Base-by-base conservation (phyloP, 345 rosid species). In the Lepidium africanum region DNA sequence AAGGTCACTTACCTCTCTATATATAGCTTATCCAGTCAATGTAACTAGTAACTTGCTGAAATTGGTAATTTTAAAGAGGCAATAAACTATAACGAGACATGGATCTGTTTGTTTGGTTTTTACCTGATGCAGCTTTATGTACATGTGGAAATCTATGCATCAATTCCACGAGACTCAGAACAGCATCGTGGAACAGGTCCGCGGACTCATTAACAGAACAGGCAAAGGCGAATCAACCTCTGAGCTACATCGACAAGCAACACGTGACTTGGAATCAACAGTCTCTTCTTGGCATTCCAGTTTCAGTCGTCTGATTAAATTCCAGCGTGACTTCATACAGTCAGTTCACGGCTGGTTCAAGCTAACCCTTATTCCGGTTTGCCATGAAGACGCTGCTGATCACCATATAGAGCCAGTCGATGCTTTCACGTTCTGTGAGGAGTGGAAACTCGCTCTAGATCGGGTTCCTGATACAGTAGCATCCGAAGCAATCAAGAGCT, bases 401-500 rank as follows among this genome's bases (percentile, higher is more conserved):
- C 60, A 56, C 50, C 61, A 36, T 6, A 76, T 47, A 58, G 87
- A 84, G 56, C 81, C 56, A 4, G 72, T 87, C 6, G 83, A 84
- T 59, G 86, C 62, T 5, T 87, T 63, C 71, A 73, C 79, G 36
- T 93, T 93, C 76, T 91, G 82, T 23, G 97, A 93, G 7, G 98
- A 90, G 76, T 93, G 98, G 97, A 93, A 91, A 82, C 86, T 73
- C 17, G 86, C 96, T 45, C 86, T 93, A 17, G 98, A 88, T 33
- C 95, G 90, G 9, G 92, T 93, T 41, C 98, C 97, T 0, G 98
- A 93, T 72, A 87, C 91, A 2, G 98, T 93, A 1, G 97, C 95
- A 69, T 93, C 98, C 0, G 98, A 86, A 76, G 98, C 98, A 67
- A 93, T 93, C 78, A 93, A 88, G 75, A 93, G 98, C 83, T 90